These are phyloP conservation scores for Omphalea diandra DNA, from an alignment of 441 rosid genomes.

Conservation along the genomic window DNA sequence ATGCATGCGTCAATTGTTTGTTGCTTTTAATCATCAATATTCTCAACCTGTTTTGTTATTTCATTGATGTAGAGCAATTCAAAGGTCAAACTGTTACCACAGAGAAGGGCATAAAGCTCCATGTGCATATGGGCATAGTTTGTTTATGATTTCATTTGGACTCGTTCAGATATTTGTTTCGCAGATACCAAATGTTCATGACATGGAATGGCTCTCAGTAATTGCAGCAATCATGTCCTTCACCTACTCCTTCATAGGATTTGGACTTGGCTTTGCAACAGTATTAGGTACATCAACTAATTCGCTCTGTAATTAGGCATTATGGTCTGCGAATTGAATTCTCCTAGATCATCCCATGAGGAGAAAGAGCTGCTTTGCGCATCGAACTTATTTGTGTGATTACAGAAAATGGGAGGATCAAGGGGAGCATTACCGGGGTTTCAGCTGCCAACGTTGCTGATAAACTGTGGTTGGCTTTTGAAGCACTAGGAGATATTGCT, in stretches of 20 bases:
- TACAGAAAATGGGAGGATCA: conserved; percentile 51
- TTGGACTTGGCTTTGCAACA: conserved; percentile 54
- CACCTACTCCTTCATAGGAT: conserved; percentile 51
- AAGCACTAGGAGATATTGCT: conserved; percentile 78
- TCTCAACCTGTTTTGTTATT: not conserved
- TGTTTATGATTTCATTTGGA: conserved; percentile 52
- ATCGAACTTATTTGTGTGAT: not conserved
- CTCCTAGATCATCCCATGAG: too few relatives aligned
- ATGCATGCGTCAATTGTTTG: too few relatives aligned
- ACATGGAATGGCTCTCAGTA: conserved; percentile 57
- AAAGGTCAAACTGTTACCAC: conserved; percentile 52
- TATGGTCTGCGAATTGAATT: too few relatives aligned
- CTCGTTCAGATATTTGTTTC: conserved; percentile 46
- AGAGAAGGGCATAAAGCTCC: conserved; percentile 45
- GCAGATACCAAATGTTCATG: conserved; percentile 55
- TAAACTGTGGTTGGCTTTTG: conserved; percentile 53
- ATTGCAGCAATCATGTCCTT: conserved; percentile 68
- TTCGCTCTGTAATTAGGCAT: not conserved
- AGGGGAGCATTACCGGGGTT: conserved; percentile 61
- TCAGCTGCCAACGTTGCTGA: conserved; percentile 41
- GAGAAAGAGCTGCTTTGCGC: too few relatives aligned
- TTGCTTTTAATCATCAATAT: too few relatives aligned
- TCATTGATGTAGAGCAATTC: conserved; percentile 48
- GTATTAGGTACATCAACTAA: conserved; percentile 38
- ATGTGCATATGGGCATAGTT: conserved; percentile 35